Evolutionary conservation across 2,329 filamentous ascomycete genomes (phyloP).

Genomic region (Westerdykella sp.): DNA sequence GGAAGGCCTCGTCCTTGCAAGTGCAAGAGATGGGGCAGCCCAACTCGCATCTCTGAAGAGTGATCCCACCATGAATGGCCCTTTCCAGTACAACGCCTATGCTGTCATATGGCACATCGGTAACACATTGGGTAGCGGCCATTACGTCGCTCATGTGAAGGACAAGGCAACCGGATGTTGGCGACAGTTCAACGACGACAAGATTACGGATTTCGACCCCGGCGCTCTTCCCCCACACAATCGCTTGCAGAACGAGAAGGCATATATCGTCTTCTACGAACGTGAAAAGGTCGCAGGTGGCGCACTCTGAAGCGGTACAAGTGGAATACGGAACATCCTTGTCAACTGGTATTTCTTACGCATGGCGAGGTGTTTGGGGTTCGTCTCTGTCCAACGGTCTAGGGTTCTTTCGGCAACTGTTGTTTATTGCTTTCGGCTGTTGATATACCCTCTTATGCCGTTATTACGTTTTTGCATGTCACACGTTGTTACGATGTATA

Average conservation of each 20-base stretch:
- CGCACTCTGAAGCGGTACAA: conserved; percentile 6
- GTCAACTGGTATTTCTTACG: no score
- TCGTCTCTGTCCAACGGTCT: no score
- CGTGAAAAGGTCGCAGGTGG: conserved; percentile 30
- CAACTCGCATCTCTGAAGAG: conserved; percentile 32
- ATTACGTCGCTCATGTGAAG: conserved; percentile 65
- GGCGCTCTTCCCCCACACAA: conserved; percentile 44
- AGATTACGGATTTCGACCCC: conserved; percentile 52
- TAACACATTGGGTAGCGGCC: conserved; percentile 60
- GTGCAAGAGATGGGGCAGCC: conserved; percentile 18
- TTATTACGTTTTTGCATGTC: no score
- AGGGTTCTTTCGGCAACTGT: no score
- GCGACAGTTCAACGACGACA: conserved; percentile 55
- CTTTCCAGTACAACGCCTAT: conserved; percentile 78
- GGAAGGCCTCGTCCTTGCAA: conserved; percentile 32
- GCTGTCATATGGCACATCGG: conserved; percentile 76
- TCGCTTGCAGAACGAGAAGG: conserved; percentile 55
- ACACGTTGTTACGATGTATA: no score
- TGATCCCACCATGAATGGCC: conserved; percentile 43
- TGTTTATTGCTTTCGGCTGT: no score
- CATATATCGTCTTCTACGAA: conserved; percentile 61
- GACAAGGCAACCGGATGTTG: conserved; percentile 50
- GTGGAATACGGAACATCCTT: no score
- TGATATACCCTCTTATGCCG: no score
- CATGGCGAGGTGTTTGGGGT: no score